A percentile compares a stretch with the other conserved stretches of the same genome.
Evolutionary conservation across 768 basidiomycete genomes (phyloP).

Genomic region (Pulveroboletus ravenelii): DNA sequence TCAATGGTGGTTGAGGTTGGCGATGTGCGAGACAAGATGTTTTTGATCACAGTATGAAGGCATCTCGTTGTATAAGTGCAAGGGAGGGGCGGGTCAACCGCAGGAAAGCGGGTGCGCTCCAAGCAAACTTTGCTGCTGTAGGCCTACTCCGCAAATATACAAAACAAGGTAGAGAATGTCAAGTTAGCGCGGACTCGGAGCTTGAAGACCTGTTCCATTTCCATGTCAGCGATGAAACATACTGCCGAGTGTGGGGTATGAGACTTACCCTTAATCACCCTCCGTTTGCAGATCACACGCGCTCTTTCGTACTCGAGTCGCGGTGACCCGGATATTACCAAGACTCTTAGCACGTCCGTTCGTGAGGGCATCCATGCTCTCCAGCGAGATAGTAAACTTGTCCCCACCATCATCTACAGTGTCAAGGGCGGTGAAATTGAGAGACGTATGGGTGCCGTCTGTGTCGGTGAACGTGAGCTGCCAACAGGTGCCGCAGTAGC

Average conservation of each 20-base stretch:
- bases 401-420: slow-evolving; percentile 29
- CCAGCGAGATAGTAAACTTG: slow-evolving; percentile 36
- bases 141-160: too few relatives aligned
- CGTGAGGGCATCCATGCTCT: slow-evolving; percentile 36
- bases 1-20: too few relatives aligned
- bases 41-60: neutral
- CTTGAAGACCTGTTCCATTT: neutral
- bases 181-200: neutral
- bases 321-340: slow-evolving; percentile 25
- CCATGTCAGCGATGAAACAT: neutral
- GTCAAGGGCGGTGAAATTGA: slow-evolving; percentile 53
- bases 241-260: neutral
- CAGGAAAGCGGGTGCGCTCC: neutral
- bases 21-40: too few relatives aligned
- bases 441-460: slow-evolving; percentile 28
- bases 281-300: slow-evolving; percentile 10
- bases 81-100: too few relatives aligned
- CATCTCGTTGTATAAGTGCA: too few relatives aligned
- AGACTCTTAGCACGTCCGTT: slow-evolving; percentile 20
- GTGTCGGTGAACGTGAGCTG: slow-evolving; percentile 40
- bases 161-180: too few relatives aligned
- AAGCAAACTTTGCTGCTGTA: neutral
- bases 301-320: slow-evolving; percentile 11
- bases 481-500: slow-evolving; percentile 60
- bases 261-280: neutral